phyloP scores from a whole-genome alignment of 2,329 filamentous ascomycete genomes.

The Podosphaera fusca region DNA sequence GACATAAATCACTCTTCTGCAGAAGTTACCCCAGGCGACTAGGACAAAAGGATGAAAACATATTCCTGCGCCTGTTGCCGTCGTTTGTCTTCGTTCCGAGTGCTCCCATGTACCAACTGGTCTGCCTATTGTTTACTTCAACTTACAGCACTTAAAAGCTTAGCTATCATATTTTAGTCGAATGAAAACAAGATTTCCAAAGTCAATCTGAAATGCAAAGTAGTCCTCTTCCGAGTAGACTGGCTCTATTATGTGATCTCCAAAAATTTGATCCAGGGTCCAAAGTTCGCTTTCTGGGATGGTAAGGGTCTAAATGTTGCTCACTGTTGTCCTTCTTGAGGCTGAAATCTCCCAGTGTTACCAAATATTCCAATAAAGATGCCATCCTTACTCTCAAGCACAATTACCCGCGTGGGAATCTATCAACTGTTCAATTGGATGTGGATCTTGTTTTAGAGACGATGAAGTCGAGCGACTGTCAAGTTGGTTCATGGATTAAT shows the following conservation, averaged over 20 bases:
- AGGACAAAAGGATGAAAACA: no score
- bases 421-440: slow-evolving; percentile 37
- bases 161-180: no score
- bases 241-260: slow-evolving; percentile 14
- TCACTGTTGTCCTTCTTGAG: neutral
- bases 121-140: no score
- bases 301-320: slow-evolving; percentile 30
- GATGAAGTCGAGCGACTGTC: slow-evolving; percentile 37
- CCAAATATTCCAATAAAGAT: slow-evolving; percentile 27
- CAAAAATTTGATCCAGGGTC: slow-evolving; percentile 17
- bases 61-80: no score
- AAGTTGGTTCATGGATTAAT: slow-evolving; percentile 71
- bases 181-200: neutral
- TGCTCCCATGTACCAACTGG: no score
- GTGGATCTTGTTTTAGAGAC: slow-evolving; percentile 46
- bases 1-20: no score
- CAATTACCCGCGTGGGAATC: slow-evolving; percentile 27
- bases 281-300: slow-evolving; percentile 86
- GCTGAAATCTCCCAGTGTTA: slow-evolving; percentile 24
- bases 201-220: slow-evolving; percentile 7
- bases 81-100: no score
- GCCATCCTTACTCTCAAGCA: slow-evolving; percentile 48
- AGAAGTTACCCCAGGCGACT: no score
- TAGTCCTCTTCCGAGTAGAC: slow-evolving; percentile 12
- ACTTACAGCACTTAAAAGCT: no score